A percentile compares a stretch with the other conserved stretches of the same genome.
Conservation (phyloP, 2,329 filamentous ascomycete genomes). For the Calonectria ilicicola region DNA sequence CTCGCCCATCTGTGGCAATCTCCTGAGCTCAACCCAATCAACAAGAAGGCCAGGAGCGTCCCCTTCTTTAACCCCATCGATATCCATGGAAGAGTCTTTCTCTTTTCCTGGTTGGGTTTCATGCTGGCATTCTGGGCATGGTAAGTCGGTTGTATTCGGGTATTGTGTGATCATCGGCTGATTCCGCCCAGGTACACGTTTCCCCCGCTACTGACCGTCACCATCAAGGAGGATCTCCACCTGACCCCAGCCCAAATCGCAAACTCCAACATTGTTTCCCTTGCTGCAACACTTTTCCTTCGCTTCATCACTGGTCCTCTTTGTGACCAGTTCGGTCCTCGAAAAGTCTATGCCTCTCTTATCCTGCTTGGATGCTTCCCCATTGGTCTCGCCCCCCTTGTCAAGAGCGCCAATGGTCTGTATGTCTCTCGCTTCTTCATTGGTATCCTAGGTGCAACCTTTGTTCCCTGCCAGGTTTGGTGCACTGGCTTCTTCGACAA, state of each 20-base stretch:
- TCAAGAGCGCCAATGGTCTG: slow-evolving; percentile 72
- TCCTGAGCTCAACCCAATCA: slow-evolving; percentile 86
- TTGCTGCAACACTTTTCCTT: slow-evolving; percentile 77
- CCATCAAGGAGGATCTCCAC: slow-evolving; percentile 82
- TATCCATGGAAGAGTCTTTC: slow-evolving; percentile 87
- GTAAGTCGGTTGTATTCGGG: slow-evolving; percentile 47
- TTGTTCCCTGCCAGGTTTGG: slow-evolving; percentile 93
- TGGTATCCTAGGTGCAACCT: slow-evolving; percentile 81
- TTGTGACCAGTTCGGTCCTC: slow-evolving; percentile 88
- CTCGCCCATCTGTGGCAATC: slow-evolving; percentile 47
- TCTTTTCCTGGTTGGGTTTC: slow-evolving; percentile 90
- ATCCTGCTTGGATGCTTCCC: slow-evolving; percentile 85
- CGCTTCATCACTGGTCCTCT: slow-evolving; percentile 83
- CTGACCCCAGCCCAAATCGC: slow-evolving; percentile 78
- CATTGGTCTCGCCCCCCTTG: slow-evolving; percentile 83
- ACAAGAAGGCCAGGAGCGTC: slow-evolving; percentile 83
- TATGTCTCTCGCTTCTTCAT: slow-evolving; percentile 83
- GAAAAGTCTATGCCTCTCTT: slow-evolving; percentile 81
- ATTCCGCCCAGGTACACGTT: slow-evolving; percentile 75
- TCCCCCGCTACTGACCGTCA: slow-evolving; percentile 81
- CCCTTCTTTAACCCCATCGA: slow-evolving; percentile 83
- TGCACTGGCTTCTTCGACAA: slow-evolving; percentile 94
- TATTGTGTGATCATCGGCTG: slow-evolving; percentile 17
- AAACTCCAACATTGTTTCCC: slow-evolving; percentile 91
- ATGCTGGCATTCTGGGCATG: slow-evolving; percentile 91